Evolutionary conservation across 805 yeast genomes (phyloP), one percentile per base, ranked within the genome.

Genomic region (Suhomyces tanzawaensis): DNA sequence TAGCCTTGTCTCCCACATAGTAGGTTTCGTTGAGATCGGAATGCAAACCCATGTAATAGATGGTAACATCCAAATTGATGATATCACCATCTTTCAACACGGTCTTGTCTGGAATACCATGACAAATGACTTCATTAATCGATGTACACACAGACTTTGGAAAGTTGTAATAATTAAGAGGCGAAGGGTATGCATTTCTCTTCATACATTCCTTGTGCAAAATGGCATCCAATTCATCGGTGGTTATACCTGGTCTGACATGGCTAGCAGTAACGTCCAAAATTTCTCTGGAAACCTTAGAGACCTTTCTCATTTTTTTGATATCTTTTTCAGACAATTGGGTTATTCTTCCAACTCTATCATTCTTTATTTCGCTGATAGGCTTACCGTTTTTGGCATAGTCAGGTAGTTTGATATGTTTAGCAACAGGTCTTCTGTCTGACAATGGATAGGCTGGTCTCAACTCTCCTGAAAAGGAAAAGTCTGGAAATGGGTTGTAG

Each of bases 11-110:
- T 9, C 98, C 99, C 19, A 93, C 95, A 56, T 93, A 93, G 62
- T 90, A 93, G 0, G 99, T 93, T 64, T 93, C 98, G 62, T 93
- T 93, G 59, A 93, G 71, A 63, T 93, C 99, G 7, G 96, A 83
- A 66, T 93, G 98, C 66, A 80, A 79, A 1, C 99, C 99, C 48
- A 85, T 77, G 62, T 84, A 78, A 66, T 76, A 93, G 37, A 93
- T 62, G 3, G 96, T 76, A 34, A 93, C 86, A 60, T 93, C 99
- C 47, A 93, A 69, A 58, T 93, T 93, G 44, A 93, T 76, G 49
- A 93, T 91, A 58, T 93, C 99, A 42, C 99, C 99, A 49, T 91
- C 98, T 60, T 86, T 67, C 46, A 93, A 73, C 23, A 81, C 81
- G 39, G 90, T 76, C 66, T 85, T 76, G 64, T 93, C 99, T 19